These are phyloP conservation scores for Crinitomyces ghanaensis DNA, from an alignment of 805 yeast species.

Conservation along the genomic window DNA sequence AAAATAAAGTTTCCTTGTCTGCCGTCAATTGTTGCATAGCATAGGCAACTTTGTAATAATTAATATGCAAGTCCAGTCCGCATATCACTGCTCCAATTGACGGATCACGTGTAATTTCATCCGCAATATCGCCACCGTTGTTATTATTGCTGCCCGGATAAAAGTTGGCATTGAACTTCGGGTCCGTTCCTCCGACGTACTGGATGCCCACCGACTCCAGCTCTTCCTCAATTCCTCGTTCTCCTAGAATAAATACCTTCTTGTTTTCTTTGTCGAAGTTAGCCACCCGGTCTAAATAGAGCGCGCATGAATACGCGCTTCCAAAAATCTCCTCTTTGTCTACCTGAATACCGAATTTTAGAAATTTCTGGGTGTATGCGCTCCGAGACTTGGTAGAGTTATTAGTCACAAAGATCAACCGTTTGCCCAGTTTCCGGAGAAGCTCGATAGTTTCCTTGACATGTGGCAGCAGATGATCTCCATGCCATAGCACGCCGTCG, in stretches of 20 bases:
- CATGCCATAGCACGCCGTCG: slow-evolving; percentile 96
- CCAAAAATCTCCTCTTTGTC: slow-evolving; percentile 68
- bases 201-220: slow-evolving; percentile 60
- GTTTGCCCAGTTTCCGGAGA: slow-evolving; percentile 45
- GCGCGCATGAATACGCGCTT: slow-evolving; percentile 83
- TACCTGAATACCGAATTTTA: slow-evolving; percentile 39
- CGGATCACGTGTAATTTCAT: slow-evolving; percentile 41
- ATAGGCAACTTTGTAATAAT: slow-evolving; percentile 69
- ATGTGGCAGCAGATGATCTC: slow-evolving; percentile 66
- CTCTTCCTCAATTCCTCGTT: slow-evolving; percentile 74
- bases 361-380: slow-evolving; percentile 67
- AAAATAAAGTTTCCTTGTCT: slow-evolving; percentile 44
- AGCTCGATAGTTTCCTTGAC: slow-evolving; percentile 64
- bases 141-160: slow-evolving; percentile 45
- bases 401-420: slow-evolving; percentile 83
- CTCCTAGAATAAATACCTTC: slow-evolving; percentile 87
- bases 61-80: slow-evolving; percentile 68
- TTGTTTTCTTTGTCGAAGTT: slow-evolving; percentile 60
- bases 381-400: slow-evolving; percentile 85
- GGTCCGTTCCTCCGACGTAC: slow-evolving; percentile 77
- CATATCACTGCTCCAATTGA: slow-evolving; percentile 80
- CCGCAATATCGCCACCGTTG: slow-evolving; percentile 27
- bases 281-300: slow-evolving; percentile 67
- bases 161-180: slow-evolving; percentile 33
- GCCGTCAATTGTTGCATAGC: slow-evolving; percentile 74